Conservation (phyloP, 169 alveolate species). For the Plasmodium gaboni region DNA sequence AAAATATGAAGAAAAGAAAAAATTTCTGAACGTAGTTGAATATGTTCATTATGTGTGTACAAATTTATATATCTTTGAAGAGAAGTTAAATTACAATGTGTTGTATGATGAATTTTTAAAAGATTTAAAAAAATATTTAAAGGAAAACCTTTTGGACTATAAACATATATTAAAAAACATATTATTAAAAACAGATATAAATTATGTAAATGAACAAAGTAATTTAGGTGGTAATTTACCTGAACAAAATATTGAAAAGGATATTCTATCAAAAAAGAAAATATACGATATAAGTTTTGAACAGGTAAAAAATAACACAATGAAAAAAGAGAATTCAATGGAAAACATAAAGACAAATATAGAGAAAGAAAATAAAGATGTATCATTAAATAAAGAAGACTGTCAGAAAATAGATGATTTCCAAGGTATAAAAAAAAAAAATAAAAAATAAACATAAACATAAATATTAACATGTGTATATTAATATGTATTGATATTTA, state of each 20-base stretch:
- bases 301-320: conserved; percentile 1
- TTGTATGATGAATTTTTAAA: conserved; percentile 1
- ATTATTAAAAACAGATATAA: conserved; percentile 6
- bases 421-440: not conserved
- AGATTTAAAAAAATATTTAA: not conserved
- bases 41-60: conserved; percentile 62
- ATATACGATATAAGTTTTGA: conserved; percentile 17
- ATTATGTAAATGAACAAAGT: not conserved
- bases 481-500: no score
- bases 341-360: not conserved
- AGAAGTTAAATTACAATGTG: conserved; percentile 21
- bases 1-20: conserved; percentile 46
- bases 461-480: no score
- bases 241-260: not conserved
- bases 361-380: not conserved
- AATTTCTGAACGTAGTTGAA: conserved; percentile 13
- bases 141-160: conserved; percentile 2
- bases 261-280: not conserved
- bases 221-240: no score
- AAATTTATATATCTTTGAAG: conserved; percentile 21
- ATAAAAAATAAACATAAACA: not conserved
- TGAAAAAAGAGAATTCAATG: not conserved
- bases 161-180: conserved; percentile 19
- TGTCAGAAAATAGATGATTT: no score
- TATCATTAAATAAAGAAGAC: no score